Evolutionary conservation across 2,329 filamentous ascomycete species (phyloP).

Genomic region (Pseudophaeomoniella oleicola): DNA sequence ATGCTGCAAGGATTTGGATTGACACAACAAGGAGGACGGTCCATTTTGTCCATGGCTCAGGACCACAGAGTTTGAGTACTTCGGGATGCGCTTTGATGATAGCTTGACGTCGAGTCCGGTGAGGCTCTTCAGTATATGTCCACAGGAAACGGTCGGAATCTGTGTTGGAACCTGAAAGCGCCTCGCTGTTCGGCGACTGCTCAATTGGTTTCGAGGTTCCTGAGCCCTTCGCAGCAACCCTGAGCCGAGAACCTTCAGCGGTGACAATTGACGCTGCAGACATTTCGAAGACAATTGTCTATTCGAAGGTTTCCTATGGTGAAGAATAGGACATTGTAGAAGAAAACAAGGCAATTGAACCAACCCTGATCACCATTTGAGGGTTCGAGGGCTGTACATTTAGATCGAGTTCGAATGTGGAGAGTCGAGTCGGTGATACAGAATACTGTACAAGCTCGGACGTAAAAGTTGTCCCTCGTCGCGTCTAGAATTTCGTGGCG

Average conservation of each 20-base stretch:
- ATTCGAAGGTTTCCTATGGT: no score
- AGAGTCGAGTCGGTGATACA: no score
- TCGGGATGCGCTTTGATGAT: constrained; percentile 98
- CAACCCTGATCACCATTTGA: no score
- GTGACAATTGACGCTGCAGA: not conserved
- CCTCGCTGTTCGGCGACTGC: not conserved
- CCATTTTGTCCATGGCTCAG: constrained; percentile 91
- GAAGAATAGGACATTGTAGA: no score
- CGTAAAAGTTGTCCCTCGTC: no score
- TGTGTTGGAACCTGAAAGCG: not conserved
- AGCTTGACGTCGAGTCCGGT: constrained; percentile 73
- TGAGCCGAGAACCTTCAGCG: not conserved
- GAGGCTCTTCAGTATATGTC: constrained; percentile 97
- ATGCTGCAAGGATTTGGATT: constrained; percentile 66
- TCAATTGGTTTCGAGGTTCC: not conserved
- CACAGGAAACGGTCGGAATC: constrained; percentile 67
- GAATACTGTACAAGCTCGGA: no score
- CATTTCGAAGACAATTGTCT: no score
- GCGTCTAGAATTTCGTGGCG: no score
- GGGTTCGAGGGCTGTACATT: no score
- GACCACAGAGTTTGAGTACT: constrained; percentile 92
- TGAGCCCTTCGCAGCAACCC: not conserved
- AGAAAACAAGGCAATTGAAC: no score
- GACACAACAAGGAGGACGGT: constrained; percentile 71
- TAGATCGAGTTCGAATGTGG: no score